Conservation (phyloP, 768 basidiomycete genomes). For the Leucosporidium scottii region DNA sequence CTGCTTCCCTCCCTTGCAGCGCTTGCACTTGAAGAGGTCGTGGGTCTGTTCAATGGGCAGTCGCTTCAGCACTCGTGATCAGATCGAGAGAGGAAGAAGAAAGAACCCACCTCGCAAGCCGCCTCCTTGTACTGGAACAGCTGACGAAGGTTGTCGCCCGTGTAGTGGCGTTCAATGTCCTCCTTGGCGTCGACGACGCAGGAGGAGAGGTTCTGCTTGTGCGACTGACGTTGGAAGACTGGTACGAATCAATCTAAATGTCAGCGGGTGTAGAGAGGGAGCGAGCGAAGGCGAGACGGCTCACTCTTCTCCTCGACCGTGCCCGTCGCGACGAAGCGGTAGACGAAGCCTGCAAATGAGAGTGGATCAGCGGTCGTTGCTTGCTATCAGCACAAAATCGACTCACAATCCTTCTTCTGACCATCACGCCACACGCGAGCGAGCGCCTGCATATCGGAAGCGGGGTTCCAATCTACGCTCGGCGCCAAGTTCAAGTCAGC, state of each 20-base stretch:
- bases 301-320: constrained; percentile 35
- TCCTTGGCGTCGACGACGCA: constrained; percentile 98
- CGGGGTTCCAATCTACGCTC: constrained; percentile 88
- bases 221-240: constrained; percentile 93
- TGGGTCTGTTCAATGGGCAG: constrained; percentile 62
- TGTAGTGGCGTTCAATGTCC: constrained; percentile 91
- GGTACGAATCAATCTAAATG: background rate
- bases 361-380: background rate
- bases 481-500: background rate
- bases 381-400: background rate
- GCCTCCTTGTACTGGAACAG: constrained; percentile 84
- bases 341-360: constrained; percentile 70
- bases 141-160: constrained; percentile 75
- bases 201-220: constrained; percentile 91
- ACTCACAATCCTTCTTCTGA: constrained; percentile 96
- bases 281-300: background rate
- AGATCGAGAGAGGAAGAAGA: too few relatives aligned
- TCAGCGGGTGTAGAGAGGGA: background rate
- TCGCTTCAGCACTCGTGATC: background rate
- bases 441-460: constrained; percentile 94
- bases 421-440: constrained; percentile 99
- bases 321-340: constrained; percentile 84
- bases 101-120: constrained; percentile 21
- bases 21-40: constrained; percentile 94
- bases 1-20: constrained; percentile 81